A percentile compares a stretch with the other conserved stretches of the same genome.
These are phyloP conservation scores for Aspergillus campestris DNA, from an alignment of 495 filamentous ascomycete genomes.

Conservation along the genomic window DNA sequence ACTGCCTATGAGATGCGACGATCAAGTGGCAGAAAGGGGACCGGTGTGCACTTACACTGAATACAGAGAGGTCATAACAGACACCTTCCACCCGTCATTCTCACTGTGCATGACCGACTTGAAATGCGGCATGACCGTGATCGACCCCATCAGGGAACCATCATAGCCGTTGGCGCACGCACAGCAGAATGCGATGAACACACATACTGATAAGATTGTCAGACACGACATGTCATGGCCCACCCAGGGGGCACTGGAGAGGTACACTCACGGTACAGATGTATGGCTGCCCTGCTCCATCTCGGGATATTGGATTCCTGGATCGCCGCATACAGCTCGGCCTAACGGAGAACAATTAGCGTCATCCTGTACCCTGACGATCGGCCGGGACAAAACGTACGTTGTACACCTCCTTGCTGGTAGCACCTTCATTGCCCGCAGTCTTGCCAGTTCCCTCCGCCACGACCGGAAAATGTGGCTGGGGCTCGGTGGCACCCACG, in stretches of 20 bases:
- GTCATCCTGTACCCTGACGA: too few species aligned
- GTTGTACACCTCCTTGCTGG: constrained; percentile 43
- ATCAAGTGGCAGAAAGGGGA: too few species aligned
- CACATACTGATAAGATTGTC: constrained; percentile 13
- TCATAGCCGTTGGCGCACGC: constrained; percentile 53
- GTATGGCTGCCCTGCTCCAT: constrained; percentile 45
- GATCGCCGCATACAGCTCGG: constrained; percentile 50
- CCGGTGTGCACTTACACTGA: constrained; percentile 41
- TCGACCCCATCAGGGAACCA: constrained; percentile 43
- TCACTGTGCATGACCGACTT: constrained; percentile 32
- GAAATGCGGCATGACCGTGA: constrained; percentile 37
- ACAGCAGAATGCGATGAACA: constrained; percentile 30
- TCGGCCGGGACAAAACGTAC: constrained; percentile 23
- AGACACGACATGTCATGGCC: too few species aligned
- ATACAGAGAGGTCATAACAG: constrained; percentile 38
- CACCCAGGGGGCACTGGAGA: not conserved
- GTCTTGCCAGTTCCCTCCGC: constrained; percentile 14
- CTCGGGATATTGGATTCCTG: constrained; percentile 46
- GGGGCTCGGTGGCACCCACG: too few species aligned
- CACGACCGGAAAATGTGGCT: too few species aligned
- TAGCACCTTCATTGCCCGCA: constrained; percentile 28
- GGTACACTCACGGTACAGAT: constrained; percentile 43
- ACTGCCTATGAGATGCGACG: too few species aligned
- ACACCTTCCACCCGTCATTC: constrained; percentile 35
- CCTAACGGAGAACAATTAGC: constrained; percentile 19